A percentile compares a stretch with the other conserved stretches of the same genome.
These are phyloP conservation scores for Trichoderma atroviride DNA, from an alignment of 2,329 filamentous ascomycete species.

Conservation along the genomic window DNA sequence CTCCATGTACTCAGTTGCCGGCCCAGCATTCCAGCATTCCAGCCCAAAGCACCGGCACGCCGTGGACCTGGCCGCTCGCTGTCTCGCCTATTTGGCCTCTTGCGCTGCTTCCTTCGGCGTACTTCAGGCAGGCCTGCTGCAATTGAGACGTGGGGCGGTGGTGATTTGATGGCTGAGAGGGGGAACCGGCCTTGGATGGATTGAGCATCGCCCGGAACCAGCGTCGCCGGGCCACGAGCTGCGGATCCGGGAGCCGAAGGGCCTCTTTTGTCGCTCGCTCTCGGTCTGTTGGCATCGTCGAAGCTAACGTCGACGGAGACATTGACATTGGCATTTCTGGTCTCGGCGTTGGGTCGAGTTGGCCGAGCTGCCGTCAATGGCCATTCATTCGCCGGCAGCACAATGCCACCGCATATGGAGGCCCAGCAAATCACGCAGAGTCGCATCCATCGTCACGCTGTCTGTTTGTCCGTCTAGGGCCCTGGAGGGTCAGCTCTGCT, in stretches of 20 bases:
- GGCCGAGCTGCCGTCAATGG: background rate
- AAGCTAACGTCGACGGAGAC: slow-evolving; percentile 2
- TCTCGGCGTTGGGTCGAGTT: slow-evolving; percentile 15
- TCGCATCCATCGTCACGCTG: slow-evolving; percentile 20
- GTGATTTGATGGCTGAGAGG: background rate
- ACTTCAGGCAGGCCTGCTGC: background rate
- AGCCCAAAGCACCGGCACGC: slow-evolving; percentile 9
- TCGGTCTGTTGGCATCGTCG: background rate
- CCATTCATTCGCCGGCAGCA: slow-evolving; percentile 14
- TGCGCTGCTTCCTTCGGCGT: slow-evolving; percentile 5
- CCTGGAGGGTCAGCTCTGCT: slow-evolving; percentile 23
- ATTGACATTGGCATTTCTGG: background rate
- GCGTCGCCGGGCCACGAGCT: slow-evolving; percentile 19
- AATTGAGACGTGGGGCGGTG: slow-evolving; percentile 11
- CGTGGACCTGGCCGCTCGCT: slow-evolving; percentile 1
- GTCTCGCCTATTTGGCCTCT: slow-evolving; percentile 22
- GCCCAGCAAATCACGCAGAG: background rate
- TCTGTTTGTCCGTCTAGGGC: slow-evolving; percentile 1
- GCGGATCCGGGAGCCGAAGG: slow-evolving; percentile 22
- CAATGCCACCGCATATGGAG: slow-evolving; percentile 12
- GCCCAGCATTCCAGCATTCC: slow-evolving; percentile 17
- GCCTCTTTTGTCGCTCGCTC: background rate
- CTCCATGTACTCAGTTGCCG: background rate
- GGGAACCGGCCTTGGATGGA: slow-evolving; percentile 16
- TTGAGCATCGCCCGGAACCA: slow-evolving; percentile 16